Percentiles rank a stretch among this genome's conserved stretches.
Conservation (phyloP, 768 basidiomycete species). For the Leccinum truebloodii region DNA sequence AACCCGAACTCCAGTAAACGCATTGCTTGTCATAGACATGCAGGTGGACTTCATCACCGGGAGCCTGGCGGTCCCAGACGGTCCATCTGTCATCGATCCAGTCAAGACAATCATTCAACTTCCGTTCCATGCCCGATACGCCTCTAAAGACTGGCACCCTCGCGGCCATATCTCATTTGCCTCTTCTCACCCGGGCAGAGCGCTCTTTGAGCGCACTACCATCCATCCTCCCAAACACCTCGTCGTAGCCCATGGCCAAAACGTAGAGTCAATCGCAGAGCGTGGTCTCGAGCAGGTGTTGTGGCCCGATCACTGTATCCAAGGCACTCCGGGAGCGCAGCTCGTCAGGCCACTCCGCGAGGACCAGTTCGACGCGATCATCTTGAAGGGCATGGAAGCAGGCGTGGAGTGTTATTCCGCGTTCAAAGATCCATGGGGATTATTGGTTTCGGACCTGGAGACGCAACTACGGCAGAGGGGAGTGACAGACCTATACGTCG, state of each 20-base stretch:
- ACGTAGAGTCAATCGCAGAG: slow-evolving; percentile 13
- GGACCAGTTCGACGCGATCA: slow-evolving; percentile 41
- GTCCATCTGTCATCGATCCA: slow-evolving; percentile 52
- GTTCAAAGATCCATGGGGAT: slow-evolving; percentile 61
- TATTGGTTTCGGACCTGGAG: slow-evolving; percentile 49
- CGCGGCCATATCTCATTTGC: slow-evolving; percentile 72
- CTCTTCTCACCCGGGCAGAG: slow-evolving; percentile 42
- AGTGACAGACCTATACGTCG: slow-evolving; percentile 61
- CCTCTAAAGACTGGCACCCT: slow-evolving; percentile 62
- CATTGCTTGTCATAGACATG: slow-evolving; percentile 73
- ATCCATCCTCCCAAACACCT: slow-evolving; percentile 35
- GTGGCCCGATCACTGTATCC: slow-evolving; percentile 84
- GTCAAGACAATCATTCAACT: slow-evolving; percentile 60
- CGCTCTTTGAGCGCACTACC: slow-evolving; percentile 42
- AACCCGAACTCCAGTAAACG: slow-evolving; percentile 29
- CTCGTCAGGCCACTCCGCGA: slow-evolving; percentile 56
- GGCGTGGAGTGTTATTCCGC: slow-evolving; percentile 82
- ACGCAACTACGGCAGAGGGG: slow-evolving; percentile 39
- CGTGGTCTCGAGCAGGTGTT: slow-evolving; percentile 52
- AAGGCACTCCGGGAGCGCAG: slow-evolving; percentile 56
- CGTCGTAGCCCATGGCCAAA: slow-evolving; percentile 30
- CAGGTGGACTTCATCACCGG: slow-evolving; percentile 85
- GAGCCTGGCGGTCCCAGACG: slow-evolving; percentile 68
- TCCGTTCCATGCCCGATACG: slow-evolving; percentile 53
- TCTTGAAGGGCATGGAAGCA: slow-evolving; percentile 56